Percentiles rank a stretch among this genome's conserved stretches.
These are phyloP conservation scores for Dichotomocladium elegans DNA, from an alignment of 371 early-diverging fungal species.

Conservation along the genomic window DNA sequence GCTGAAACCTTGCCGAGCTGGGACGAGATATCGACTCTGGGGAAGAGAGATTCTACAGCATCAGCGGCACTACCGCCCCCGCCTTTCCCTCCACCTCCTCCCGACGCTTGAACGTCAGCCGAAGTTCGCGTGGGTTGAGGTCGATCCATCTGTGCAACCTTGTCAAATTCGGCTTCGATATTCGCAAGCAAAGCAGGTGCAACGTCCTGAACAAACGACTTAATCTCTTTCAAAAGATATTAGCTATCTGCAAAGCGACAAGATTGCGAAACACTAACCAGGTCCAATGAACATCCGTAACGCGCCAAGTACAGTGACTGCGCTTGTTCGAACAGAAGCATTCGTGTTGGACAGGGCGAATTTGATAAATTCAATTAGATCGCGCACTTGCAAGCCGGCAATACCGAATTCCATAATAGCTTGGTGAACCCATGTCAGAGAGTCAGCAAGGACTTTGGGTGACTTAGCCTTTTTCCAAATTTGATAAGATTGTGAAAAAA, in stretches of 20 bases:
- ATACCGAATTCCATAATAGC: conserved; percentile 87
- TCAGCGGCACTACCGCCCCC: conserved; percentile 33
- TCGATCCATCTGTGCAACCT: conserved; percentile 72
- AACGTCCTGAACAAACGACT: conserved; percentile 81
- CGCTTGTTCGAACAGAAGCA: conserved; percentile 76
- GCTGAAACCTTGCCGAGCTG: conserved; percentile 39
- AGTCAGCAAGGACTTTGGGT: conserved; percentile 88
- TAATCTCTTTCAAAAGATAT: conserved; percentile 41
- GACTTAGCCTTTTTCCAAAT: conserved; percentile 78
- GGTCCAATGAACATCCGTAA: conserved; percentile 84
- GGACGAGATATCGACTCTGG: conserved; percentile 76
- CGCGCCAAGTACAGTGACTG: conserved; percentile 75
- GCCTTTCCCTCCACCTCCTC: conserved; percentile 18
- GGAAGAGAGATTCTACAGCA: conserved; percentile 80
- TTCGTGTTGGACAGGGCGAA: conserved; percentile 75
- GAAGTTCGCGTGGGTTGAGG: conserved; percentile 65
- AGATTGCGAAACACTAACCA: conserved; percentile 31
- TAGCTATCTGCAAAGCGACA: background rate
- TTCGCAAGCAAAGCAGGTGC: conserved; percentile 73
- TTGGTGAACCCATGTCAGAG: conserved; percentile 77
- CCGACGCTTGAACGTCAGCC: conserved; percentile 3
- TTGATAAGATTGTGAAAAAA: conserved; percentile 74
- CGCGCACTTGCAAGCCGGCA: conserved; percentile 67
- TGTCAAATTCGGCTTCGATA: conserved; percentile 91
- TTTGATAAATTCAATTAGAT: conserved; percentile 85